phyloP scores from a whole-genome alignment of 257 asterid species.

The Knoxia roxburghii region DNA sequence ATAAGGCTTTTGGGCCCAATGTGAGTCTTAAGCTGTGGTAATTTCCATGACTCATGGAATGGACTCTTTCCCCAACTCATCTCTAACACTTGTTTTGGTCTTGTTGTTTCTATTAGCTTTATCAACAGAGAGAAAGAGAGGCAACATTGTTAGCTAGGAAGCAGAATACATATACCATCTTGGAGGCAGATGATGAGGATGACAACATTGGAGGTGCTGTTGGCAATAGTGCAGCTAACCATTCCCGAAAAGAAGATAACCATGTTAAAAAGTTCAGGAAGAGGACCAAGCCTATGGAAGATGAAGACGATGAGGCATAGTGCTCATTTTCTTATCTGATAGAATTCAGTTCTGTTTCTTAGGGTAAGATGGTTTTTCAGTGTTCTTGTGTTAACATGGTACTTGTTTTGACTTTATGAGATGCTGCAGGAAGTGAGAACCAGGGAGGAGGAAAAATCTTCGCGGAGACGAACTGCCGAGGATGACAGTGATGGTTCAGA shows the following conservation, averaged over 20 bases:
- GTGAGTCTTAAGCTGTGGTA: conserved; percentile 36
- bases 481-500: conserved; percentile 71
- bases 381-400: conserved; percentile 21
- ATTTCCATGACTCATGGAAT: not conserved
- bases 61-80: conserved; percentile 6
- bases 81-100: conserved; percentile 7
- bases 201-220: conserved; percentile 26
- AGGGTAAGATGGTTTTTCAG: conserved; percentile 21
- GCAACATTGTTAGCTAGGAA: conserved; percentile 60
- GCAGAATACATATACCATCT: conserved; percentile 57
- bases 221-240: conserved; percentile 22
- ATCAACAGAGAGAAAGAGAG: conserved; percentile 69
- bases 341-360: conserved; percentile 24
- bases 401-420: conserved; percentile 28
- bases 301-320: conserved; percentile 66
- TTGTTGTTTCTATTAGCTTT: conserved; percentile 34
- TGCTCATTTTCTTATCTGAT: conserved; percentile 28
- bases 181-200: conserved; percentile 76
- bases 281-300: conserved; percentile 61
- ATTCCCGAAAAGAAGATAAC: conserved; percentile 46
- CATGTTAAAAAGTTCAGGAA: conserved; percentile 68
- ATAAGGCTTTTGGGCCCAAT: conserved; percentile 62
- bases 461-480: conserved; percentile 44
- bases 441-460: conserved; percentile 48
- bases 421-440: conserved; percentile 39